phyloP scores from a whole-genome alignment of 208 protist species.

The Entamoeba dispar region DNA sequence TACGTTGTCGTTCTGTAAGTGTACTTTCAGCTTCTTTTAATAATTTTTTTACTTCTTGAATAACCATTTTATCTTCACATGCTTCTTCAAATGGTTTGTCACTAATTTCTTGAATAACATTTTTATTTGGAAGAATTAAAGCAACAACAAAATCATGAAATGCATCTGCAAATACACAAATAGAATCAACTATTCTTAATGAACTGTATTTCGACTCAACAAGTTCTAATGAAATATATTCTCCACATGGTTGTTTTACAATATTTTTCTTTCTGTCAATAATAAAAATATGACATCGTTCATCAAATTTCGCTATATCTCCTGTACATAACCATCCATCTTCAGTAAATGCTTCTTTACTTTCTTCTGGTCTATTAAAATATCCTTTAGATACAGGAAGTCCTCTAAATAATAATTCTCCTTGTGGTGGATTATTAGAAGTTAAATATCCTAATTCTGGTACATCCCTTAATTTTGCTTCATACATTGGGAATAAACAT shows the following conservation, averaged over 20 bases:
- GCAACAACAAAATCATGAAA: background rate
- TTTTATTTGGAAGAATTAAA: background rate
- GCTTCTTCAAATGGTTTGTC: background rate
- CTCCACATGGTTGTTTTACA: background rate
- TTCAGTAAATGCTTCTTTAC: background rate
- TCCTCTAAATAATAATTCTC: conserved; percentile 22
- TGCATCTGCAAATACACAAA: background rate
- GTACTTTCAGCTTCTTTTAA: background rate
- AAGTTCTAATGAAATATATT: background rate
- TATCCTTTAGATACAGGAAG: conserved; percentile 26
- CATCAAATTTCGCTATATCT: background rate
- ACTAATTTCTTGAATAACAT: background rate
- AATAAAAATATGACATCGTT: background rate
- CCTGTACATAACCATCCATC: conserved; percentile 6
- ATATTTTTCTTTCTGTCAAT: conserved; percentile 5
- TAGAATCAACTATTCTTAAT: background rate
- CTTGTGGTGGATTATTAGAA: background rate
- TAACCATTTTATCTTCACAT: background rate
- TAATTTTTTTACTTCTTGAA: background rate
- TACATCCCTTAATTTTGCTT: background rate
- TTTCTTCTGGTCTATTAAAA: conserved; percentile 14
- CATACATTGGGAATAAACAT: background rate
- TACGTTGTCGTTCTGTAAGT: background rate
- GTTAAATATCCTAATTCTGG: background rate
- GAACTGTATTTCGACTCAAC: background rate